Evolutionary conservation across 345 rosid genomes (phyloP).

Genomic region (Aegle marmelos): DNA sequence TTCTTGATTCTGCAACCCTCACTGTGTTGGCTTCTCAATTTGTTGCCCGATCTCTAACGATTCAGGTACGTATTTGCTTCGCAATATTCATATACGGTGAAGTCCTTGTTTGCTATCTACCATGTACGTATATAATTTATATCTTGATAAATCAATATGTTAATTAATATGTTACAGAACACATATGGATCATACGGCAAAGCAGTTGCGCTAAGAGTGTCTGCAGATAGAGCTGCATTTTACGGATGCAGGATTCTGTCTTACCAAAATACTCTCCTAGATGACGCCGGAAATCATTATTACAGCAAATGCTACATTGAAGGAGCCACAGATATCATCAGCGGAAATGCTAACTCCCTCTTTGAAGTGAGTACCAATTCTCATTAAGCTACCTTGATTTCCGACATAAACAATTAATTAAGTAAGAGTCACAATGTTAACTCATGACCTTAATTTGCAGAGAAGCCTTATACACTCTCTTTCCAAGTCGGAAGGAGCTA

Average conservation of each 20-base stretch:
- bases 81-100: too few relatives aligned
- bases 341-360: conserved; percentile 61
- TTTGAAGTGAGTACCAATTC: conserved; percentile 44
- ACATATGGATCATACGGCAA: conserved; percentile 43
- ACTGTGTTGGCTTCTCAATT: conserved; percentile 63
- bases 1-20: conserved; percentile 51
- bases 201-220: conserved; percentile 69
- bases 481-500: conserved; percentile 43
- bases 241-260: conserved; percentile 58
- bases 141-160: too few relatives aligned
- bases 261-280: conserved; percentile 72
- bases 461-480: conserved; percentile 60
- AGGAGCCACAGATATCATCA: conserved; percentile 84
- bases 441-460: conserved; percentile 19
- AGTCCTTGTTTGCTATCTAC: too few relatives aligned
- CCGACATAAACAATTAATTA: background rate
- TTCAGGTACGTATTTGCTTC: conserved; percentile 22
- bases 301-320: conserved; percentile 67
- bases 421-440: background rate
- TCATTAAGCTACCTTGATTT: background rate
- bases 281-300: conserved; percentile 68
- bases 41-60: conserved; percentile 58
- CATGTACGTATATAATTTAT: too few relatives aligned
- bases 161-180: conserved; percentile 31
- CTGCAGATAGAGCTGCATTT: conserved; percentile 64